Percentiles rank a stretch among this genome's conserved stretches.
These are phyloP conservation scores for Verticillium isaacii DNA, from an alignment of 2,329 filamentous ascomycete species.

Conservation along the genomic window DNA sequence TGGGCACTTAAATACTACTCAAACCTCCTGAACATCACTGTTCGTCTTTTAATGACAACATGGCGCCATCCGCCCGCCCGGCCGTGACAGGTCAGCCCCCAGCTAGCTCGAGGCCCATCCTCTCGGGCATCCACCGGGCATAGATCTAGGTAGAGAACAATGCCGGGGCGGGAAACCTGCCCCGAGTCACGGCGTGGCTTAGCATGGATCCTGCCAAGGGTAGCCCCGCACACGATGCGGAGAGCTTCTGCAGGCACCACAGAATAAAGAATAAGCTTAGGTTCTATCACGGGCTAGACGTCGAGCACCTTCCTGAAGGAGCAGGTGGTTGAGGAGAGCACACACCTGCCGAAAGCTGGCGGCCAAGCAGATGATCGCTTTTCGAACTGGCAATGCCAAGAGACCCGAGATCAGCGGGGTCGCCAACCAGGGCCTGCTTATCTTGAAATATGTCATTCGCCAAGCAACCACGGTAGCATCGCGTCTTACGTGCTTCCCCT, in stretches of 20 bases:
- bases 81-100: background rate
- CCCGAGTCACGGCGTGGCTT: background rate
- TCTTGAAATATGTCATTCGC: background rate
- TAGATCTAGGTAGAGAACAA: background rate
- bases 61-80: background rate
- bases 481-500: constrained; percentile 4
- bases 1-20: background rate
- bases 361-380: background rate
- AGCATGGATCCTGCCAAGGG: background rate
- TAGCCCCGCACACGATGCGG: background rate
- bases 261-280: background rate
- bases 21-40: background rate
- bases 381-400: background rate
- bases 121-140: background rate
- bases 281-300: background rate
- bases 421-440: constrained; percentile 5
- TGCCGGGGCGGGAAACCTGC: background rate
- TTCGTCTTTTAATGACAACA: background rate
- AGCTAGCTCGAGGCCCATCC: background rate
- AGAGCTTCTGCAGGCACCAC: background rate
- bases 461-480: constrained; percentile 3
- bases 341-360: constrained; percentile 3
- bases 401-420: constrained; percentile 1
- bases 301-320: constrained; percentile 1
- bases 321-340: background rate